Evolutionary conservation across 192 early-diverging fungal genomes (phyloP).

Genomic region (Dissophora ornata): DNA sequence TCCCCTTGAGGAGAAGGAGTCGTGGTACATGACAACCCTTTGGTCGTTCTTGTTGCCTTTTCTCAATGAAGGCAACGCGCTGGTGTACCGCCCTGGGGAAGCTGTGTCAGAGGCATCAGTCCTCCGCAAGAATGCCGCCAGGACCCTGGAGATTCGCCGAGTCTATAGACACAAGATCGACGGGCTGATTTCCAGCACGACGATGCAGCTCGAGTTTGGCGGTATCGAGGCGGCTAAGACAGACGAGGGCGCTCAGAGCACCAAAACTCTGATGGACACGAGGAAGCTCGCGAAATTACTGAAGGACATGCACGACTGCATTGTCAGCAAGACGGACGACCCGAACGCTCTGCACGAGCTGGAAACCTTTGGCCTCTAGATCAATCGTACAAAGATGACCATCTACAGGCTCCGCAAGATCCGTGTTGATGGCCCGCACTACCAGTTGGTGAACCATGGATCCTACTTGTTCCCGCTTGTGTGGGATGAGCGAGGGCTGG

Average conservation of each 20-base stretch:
- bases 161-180: constrained; percentile 2
- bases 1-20: constrained; percentile 4
- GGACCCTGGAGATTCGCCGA: constrained; percentile 8
- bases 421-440: constrained; percentile 2
- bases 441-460: constrained; percentile 3
- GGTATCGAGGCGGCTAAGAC: background rate
- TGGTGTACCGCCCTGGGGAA: background rate
- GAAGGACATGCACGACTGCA: background rate
- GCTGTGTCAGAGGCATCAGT: constrained; percentile 8
- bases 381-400: constrained; percentile 5
- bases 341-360: constrained; percentile 2
- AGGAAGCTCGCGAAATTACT: constrained; percentile 5
- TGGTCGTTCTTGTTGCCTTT: constrained; percentile 10
- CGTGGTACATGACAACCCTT: constrained; percentile 10
- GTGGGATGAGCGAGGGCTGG: constrained; percentile 10
- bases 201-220: background rate
- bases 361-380: constrained; percentile 5
- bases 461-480: constrained; percentile 7
- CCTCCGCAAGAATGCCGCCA: constrained; percentile 6
- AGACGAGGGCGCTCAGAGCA: constrained; percentile 3
- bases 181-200: background rate
- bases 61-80: background rate
- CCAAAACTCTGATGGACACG: constrained; percentile 1
- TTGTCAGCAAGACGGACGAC: no score
- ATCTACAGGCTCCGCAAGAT: constrained; percentile 8